A percentile compares a stretch with the other conserved stretches of the same genome.
phyloP scores from a whole-genome alignment of 2,329 filamentous ascomycete species.

The Cordyceps cateniannulata region DNA sequence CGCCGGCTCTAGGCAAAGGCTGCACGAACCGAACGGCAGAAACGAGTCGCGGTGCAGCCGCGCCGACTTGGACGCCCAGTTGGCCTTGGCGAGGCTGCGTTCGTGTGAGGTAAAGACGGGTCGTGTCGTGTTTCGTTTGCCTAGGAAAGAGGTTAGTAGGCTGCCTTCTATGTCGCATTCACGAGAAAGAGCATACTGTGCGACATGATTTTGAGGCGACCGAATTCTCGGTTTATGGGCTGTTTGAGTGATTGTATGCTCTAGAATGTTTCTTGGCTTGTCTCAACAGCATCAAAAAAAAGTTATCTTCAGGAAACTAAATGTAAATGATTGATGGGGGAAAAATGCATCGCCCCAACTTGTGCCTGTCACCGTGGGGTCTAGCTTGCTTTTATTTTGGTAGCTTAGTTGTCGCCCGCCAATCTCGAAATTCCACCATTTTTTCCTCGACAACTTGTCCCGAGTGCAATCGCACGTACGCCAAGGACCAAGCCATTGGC shows the following conservation, averaged over 20 bases:
- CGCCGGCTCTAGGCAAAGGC: slow-evolving; percentile 76
- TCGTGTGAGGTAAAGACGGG: slow-evolving; percentile 94
- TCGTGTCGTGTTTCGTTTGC: slow-evolving; percentile 84
- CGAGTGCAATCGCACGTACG: not conserved
- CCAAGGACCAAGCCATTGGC: slow-evolving; percentile 9
- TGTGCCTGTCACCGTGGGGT: slow-evolving; percentile 1
- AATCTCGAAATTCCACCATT: not conserved
- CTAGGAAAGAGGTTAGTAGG: slow-evolving; percentile 26
- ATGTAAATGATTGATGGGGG: not conserved
- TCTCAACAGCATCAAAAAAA: too few relatives aligned
- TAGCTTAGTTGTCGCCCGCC: not conserved
- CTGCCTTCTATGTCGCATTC: not conserved
- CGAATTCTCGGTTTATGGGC: not conserved
- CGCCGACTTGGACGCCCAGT: slow-evolving; percentile 78
- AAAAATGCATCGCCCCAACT: not conserved
- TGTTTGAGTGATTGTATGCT: not conserved
- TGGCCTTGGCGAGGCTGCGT: slow-evolving; percentile 70
- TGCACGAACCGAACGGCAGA: slow-evolving; percentile 82
- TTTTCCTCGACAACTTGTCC: not conserved
- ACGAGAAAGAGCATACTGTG: slow-evolving; percentile 34
- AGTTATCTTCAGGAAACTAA: not conserved
- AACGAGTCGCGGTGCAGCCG: slow-evolving; percentile 86
- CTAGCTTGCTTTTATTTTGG: not conserved
- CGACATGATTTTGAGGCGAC: slow-evolving; percentile 25
- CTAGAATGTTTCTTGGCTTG: not conserved